phyloP scores from a whole-genome alignment of 2,329 filamentous ascomycete genomes.

The Didymella segeticola region DNA sequence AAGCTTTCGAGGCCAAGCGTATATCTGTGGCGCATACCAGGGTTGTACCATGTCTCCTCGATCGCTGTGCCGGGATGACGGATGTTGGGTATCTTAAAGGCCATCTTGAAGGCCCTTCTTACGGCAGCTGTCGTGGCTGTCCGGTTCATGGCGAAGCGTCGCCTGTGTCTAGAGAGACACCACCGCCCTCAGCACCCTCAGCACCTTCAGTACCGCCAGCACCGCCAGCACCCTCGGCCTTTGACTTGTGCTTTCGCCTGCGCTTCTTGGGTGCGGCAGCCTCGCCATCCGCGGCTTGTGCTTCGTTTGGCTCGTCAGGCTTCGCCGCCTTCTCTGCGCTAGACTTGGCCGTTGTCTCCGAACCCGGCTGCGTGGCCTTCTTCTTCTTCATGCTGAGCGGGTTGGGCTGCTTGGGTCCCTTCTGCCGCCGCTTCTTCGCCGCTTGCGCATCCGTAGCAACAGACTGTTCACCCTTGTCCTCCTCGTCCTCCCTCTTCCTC shows the following conservation, averaged over 20 bases:
- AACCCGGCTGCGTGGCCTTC: conserved; percentile 56
- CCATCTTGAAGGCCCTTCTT: not conserved
- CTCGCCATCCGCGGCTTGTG: conserved; percentile 25
- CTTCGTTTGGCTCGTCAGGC: conserved; percentile 11
- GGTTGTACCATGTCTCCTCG: not conserved
- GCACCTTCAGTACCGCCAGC: conserved; percentile 7
- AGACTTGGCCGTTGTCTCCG: conserved; percentile 25
- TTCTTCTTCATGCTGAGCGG: conserved; percentile 74
- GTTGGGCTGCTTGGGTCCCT: conserved; percentile 73
- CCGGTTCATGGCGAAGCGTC: conserved; percentile 30
- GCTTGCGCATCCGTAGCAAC: conserved; percentile 28
- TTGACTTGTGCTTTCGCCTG: conserved; percentile 50
- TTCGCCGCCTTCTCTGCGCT: conserved; percentile 26
- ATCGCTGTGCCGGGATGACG: not conserved
- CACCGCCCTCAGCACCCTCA: conserved; percentile 13
- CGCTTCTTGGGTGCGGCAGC: conserved; percentile 44
- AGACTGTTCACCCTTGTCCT: conserved; percentile 50
- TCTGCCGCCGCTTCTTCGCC: conserved; percentile 59
- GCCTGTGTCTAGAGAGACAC: conserved; percentile 17
- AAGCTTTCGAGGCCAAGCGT: too few species aligned
- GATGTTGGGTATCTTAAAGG: conserved; percentile 20
- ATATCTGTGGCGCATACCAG: not conserved
- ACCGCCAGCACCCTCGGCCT: conserved; percentile 27
- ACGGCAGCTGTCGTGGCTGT: not conserved
- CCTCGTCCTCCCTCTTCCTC: conserved; percentile 55